Evolutionary conservation across 2,329 filamentous ascomycete genomes (phyloP).

Genomic region (Metarhizium guizhouense): DNA sequence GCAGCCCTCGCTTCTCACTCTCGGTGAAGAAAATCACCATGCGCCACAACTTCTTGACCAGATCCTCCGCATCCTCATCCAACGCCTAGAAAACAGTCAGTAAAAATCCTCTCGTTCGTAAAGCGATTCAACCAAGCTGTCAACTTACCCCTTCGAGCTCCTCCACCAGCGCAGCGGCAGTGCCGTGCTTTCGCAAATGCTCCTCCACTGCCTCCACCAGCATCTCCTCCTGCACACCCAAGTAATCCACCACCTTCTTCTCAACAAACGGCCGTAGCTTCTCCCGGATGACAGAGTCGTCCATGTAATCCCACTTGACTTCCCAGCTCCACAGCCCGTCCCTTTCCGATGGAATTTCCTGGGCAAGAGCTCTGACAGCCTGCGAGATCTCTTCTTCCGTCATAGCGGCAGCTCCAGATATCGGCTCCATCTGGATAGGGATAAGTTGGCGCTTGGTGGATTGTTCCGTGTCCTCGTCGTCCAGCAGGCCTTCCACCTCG

Average conservation of each 20-base stretch:
- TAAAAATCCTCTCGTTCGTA: background rate
- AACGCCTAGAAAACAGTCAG: slow-evolving; percentile 52
- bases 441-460: slow-evolving; percentile 66
- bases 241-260: slow-evolving; percentile 95
- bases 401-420: slow-evolving; percentile 52
- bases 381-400: slow-evolving; percentile 81
- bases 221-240: slow-evolving; percentile 94
- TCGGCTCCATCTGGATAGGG: slow-evolving; percentile 72
- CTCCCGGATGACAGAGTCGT: slow-evolving; percentile 69
- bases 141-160: slow-evolving; percentile 69
- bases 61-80: slow-evolving; percentile 86
- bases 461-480: slow-evolving; percentile 82
- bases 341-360: slow-evolving; percentile 82
- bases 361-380: slow-evolving; percentile 71
- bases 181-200: slow-evolving; percentile 66
- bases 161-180: slow-evolving; percentile 72
- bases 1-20: slow-evolving; percentile 81
- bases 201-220: slow-evolving; percentile 88
- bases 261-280: slow-evolving; percentile 92
- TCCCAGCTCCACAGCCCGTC: slow-evolving; percentile 86
- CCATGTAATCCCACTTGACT: slow-evolving; percentile 86
- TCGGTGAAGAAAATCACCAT: slow-evolving; percentile 98
- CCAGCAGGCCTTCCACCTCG: slow-evolving; percentile 87
- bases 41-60: slow-evolving; percentile 95
- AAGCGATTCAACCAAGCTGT: background rate